phyloP scores from a whole-genome alignment of 441 rosid genomes.

The Populus tomentosa region DNA sequence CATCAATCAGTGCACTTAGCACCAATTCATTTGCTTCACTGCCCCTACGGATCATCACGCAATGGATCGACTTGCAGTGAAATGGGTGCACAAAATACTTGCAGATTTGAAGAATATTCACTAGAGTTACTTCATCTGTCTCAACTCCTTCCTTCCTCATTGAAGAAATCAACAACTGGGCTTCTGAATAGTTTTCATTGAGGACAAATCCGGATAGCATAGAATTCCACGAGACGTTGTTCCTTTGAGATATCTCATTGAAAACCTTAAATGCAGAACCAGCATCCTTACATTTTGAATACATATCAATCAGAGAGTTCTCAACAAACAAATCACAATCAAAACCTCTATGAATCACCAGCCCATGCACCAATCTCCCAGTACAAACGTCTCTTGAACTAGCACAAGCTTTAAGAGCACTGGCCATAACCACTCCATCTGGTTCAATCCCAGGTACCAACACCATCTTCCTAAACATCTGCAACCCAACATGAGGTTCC shows the following conservation, averaged over 20 bases:
- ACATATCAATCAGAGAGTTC: constrained; percentile 33
- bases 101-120: constrained; percentile 23
- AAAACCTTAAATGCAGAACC: constrained; percentile 27
- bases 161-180: constrained; percentile 18
- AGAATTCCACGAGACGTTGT: constrained; percentile 33
- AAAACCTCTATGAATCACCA: constrained; percentile 23
- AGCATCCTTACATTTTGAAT: constrained; percentile 19
- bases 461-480: constrained; percentile 25
- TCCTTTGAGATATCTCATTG: constrained; percentile 22
- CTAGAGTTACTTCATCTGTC: constrained; percentile 21
- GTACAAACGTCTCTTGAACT: constrained; percentile 10
- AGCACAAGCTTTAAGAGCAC: constrained; percentile 29
- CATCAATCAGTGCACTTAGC: constrained; percentile 50
- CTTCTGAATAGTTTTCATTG: constrained; percentile 15
- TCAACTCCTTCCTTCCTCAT: constrained; percentile 14
- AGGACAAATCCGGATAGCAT: constrained; percentile 32
- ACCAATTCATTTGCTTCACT: constrained; percentile 10
- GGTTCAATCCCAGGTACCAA: constrained; percentile 14
- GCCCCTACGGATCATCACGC: constrained; percentile 33
- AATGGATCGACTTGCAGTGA: constrained; percentile 53
- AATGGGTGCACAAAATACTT: constrained; percentile 39
- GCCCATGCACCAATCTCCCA: constrained; percentile 27
- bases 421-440: constrained; percentile 23
- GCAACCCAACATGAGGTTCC: constrained; percentile 16
- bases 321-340: constrained; percentile 25